phyloP scores from a whole-genome alignment of 371 early-diverging fungal species.

The Conidiobolus incongruus region DNA sequence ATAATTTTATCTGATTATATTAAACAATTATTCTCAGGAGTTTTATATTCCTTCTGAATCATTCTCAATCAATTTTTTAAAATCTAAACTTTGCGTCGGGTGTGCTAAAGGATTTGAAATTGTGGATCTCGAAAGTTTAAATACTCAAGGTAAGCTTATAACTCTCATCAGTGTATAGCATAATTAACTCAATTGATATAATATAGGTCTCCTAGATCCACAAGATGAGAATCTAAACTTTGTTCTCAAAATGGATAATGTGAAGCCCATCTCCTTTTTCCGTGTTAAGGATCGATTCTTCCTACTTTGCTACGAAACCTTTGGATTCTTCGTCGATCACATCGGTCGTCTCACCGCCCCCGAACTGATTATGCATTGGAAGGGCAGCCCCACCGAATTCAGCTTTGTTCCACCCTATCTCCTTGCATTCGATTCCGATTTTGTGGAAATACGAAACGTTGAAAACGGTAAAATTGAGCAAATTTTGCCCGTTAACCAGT shows the following conservation, averaged over 20 bases:
- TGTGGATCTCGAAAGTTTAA: conserved; percentile 57
- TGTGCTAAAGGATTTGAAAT: conserved; percentile 82
- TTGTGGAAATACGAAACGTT: conserved; percentile 76
- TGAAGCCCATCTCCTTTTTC: conserved; percentile 65
- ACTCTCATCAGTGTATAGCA: too few species aligned
- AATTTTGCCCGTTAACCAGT: conserved; percentile 28
- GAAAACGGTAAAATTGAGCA: conserved; percentile 43
- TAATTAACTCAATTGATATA: neutral
- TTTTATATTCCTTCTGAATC: conserved; percentile 78
- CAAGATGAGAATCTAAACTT: conserved; percentile 57
- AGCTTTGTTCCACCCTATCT: conserved; percentile 58
- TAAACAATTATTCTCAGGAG: too few species aligned
- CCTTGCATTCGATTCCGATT: conserved; percentile 63
- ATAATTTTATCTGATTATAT: neutral
- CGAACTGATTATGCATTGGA: conserved; percentile 58
- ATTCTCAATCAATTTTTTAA: conserved; percentile 49
- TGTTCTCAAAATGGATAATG: conserved; percentile 36
- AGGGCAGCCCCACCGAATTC: conserved; percentile 43
- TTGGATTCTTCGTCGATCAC: conserved; percentile 73
- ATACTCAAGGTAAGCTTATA: conserved; percentile 21
- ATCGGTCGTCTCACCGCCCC: conserved; percentile 46
- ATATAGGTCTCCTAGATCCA: conserved; percentile 36
- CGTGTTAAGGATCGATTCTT: conserved; percentile 46
- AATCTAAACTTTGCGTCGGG: conserved; percentile 59
- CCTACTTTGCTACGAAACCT: conserved; percentile 81